Percentiles rank a stretch among this genome's conserved stretches.
Evolutionary conservation across 208 protist species (phyloP).

Genomic region (Porcisia hertigi): DNA sequence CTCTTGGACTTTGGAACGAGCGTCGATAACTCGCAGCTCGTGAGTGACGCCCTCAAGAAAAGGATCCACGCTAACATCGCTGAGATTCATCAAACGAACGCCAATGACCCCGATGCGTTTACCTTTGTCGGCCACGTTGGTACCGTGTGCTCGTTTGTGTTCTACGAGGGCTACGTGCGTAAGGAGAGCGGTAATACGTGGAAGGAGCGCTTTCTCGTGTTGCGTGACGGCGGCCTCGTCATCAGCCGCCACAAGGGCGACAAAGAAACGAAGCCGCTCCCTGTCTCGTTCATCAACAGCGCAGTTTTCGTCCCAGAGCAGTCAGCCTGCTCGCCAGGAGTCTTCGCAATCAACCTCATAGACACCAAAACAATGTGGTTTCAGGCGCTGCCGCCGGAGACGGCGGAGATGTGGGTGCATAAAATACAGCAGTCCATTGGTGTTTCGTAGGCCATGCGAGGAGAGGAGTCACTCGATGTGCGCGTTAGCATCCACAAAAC

Average conservation of each 20-base stretch:
- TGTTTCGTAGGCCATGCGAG: constrained; percentile 29
- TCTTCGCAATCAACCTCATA: constrained; percentile 73
- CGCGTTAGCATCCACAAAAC: not conserved
- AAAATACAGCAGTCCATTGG: constrained; percentile 66
- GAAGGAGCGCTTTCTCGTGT: constrained; percentile 68
- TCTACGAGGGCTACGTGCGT: constrained; percentile 49
- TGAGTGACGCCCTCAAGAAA: constrained; percentile 47
- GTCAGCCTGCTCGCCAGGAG: constrained; percentile 58
- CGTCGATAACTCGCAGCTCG: constrained; percentile 43
- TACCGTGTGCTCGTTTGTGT: constrained; percentile 36
- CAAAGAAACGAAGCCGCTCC: constrained; percentile 51
- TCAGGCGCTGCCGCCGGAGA: constrained; percentile 53
- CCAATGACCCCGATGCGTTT: constrained; percentile 33
- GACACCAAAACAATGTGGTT: constrained; percentile 81
- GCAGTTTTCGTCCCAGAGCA: constrained; percentile 70
- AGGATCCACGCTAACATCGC: constrained; percentile 52
- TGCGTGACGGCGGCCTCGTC: constrained; percentile 47
- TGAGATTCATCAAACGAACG: constrained; percentile 50
- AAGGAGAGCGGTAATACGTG: constrained; percentile 57
- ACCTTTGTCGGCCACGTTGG: constrained; percentile 48
- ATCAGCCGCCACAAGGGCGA: constrained; percentile 56
- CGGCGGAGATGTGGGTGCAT: constrained; percentile 49
- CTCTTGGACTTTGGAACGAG: constrained; percentile 59
- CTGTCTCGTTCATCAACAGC: constrained; percentile 54
- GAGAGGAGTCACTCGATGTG: not conserved